A percentile compares a stretch with the other conserved stretches of the same genome.
phyloP scores from a whole-genome alignment of 2,329 filamentous ascomycete species.

The Nigrospora oryzae region DNA sequence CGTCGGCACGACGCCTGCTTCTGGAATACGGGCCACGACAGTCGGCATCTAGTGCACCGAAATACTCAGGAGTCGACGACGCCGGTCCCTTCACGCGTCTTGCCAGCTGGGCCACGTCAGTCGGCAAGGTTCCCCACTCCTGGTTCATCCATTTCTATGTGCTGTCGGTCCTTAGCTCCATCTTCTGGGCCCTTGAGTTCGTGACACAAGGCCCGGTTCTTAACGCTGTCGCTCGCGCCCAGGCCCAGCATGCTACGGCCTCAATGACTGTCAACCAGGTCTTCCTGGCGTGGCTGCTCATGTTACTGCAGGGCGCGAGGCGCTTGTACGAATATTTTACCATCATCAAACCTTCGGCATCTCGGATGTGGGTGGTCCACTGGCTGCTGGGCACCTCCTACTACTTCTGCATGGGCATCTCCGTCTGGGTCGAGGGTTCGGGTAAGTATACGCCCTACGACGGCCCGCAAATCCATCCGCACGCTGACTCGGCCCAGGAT shows the following conservation, averaged over 20 bases:
- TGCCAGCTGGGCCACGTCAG: constrained; percentile 25
- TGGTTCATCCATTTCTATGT: constrained; percentile 91
- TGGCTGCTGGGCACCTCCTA: constrained; percentile 73
- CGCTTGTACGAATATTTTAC: constrained; percentile 67
- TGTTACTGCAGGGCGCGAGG: constrained; percentile 66
- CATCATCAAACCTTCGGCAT: constrained; percentile 58
- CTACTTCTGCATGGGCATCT: constrained; percentile 65
- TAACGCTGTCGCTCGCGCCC: constrained; percentile 31
- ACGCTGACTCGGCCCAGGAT: constrained; percentile 14
- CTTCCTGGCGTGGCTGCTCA: constrained; percentile 58
- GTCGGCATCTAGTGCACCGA: not conserved
- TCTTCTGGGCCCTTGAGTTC: constrained; percentile 67
- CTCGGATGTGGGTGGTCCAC: constrained; percentile 78
- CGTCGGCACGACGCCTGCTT: constrained; percentile 10
- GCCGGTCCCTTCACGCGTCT: constrained; percentile 12
- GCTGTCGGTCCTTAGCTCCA: constrained; percentile 57
- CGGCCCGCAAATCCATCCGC: not conserved
- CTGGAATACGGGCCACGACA: constrained; percentile 1
- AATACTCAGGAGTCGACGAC: not conserved
- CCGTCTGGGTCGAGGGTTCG: constrained; percentile 78
- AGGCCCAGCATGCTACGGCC: constrained; percentile 16
- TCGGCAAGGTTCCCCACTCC: constrained; percentile 65
- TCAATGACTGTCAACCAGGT: constrained; percentile 57
- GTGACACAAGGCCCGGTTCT: constrained; percentile 45
- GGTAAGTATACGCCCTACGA: constrained; percentile 36